Evolutionary conservation across 2,329 filamentous ascomycete genomes (phyloP), one percentile per base, ranked within the genome.

Genomic region (Phialophora chinensis): DNA sequence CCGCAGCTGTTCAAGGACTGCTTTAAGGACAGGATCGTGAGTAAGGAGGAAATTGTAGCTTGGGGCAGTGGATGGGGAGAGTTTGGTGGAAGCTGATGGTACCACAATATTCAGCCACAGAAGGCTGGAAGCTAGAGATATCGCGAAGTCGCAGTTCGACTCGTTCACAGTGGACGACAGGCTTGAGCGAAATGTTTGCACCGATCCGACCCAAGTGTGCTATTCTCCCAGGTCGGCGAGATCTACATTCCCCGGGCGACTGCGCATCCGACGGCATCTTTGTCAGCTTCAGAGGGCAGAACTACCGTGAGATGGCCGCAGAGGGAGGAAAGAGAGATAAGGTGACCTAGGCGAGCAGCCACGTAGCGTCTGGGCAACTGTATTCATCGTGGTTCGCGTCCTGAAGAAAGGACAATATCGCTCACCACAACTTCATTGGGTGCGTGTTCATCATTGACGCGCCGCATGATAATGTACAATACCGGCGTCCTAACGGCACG

Each of bases 11-110:
- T 95, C 71, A 84, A 82, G 4, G 73, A 73, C 0, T 86, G 85
- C 72, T 82, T 90, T 17, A 82, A 85, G 65, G 83, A 86, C 72
- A 82, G 80, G 73, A 73, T 75, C 49, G 83, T 90, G 17, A 80
- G 82, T 27, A 82, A 80, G 66, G 88, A 90, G 70, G 91, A 94
- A 77, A 83, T 91, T 77, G 92, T 89, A 14, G 93, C 91, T 14
- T 87, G 92, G 80, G 86, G 82, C 74, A 83, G 80, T 63, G 83
- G 79, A 12, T 82, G 79, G 77, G 77, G 75, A 61, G 76, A 75
- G 61, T 78, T 74, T 75, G 60, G 58, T 29, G 38, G 49, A 35
- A 11, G 10, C 17, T 54, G 42, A 65, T 4, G 47, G 42, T 33
- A 31, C 38, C 17, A 4, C 8, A 12, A 8, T 2, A 4, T 20